Percentiles rank a stretch among this genome's conserved stretches.
Conservation (phyloP, 108 stramenopile species). For the Cyclotella sp. region DNA sequence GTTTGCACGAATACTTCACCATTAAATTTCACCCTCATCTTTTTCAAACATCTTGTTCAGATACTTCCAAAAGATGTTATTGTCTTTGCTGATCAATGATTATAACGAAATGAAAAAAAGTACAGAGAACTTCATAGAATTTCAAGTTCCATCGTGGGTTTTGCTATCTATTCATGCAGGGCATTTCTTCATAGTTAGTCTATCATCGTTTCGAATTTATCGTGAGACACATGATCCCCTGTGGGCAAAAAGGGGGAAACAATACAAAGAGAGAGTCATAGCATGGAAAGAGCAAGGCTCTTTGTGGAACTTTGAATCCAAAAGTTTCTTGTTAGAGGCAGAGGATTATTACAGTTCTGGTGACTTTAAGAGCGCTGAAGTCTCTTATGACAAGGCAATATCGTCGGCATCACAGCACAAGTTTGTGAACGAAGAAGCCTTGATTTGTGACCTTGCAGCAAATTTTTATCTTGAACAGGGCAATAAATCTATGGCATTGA, state of each 20-base stretch:
- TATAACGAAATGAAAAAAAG: not conserved
- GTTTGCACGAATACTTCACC: not conserved
- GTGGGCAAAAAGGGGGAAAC: not conserved
- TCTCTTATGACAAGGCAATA: constrained; percentile 23
- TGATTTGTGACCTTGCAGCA: constrained; percentile 23
- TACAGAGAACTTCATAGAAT: not conserved
- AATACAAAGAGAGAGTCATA: not conserved
- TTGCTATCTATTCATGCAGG: not conserved
- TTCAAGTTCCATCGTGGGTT: not conserved
- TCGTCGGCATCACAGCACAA: not conserved
- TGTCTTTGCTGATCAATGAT: not conserved
- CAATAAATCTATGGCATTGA: not conserved
- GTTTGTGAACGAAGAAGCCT: constrained; percentile 23
- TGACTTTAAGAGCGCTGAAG: constrained; percentile 2
- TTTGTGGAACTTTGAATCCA: constrained; percentile 32
- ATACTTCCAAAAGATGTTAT: not conserved
- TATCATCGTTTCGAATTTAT: constrained; percentile 6
- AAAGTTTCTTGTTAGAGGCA: not conserved
- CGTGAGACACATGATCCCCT: constrained; percentile 8
- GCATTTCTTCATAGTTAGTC: not conserved
- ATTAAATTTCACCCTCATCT: not conserved
- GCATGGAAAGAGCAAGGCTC: too few species aligned
- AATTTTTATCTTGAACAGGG: constrained; percentile 17
- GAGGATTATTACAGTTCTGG: constrained; percentile 9
- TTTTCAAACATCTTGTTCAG: not conserved